phyloP scores from a whole-genome alignment of 2,329 filamentous ascomycete species.

The Colletotrichum lupini region DNA sequence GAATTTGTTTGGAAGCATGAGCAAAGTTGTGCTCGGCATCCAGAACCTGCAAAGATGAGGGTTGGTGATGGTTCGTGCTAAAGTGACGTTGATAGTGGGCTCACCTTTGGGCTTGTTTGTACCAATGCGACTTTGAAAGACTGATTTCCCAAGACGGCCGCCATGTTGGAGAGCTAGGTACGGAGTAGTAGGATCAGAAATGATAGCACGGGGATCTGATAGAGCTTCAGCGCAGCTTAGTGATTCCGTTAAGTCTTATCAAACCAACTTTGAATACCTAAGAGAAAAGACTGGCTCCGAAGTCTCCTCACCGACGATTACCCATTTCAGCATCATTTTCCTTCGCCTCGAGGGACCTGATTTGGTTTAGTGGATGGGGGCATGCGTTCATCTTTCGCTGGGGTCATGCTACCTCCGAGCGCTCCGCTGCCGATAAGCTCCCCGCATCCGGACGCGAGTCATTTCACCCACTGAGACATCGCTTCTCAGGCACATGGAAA shows the following conservation, averaged over 20 bases:
- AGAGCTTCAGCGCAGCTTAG: not conserved
- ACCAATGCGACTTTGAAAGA: slow-evolving; percentile 26
- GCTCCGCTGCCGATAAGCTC: slow-evolving; percentile 7
- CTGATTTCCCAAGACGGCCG: not conserved
- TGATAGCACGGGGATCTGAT: not conserved
- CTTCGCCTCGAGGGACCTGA: not conserved
- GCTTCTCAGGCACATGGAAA: not conserved
- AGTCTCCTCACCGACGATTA: slow-evolving; percentile 1
- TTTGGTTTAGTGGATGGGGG: not conserved
- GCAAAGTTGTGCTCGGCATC: slow-evolving; percentile 23
- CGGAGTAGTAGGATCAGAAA: too few species aligned
- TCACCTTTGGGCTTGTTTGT: slow-evolving; percentile 25
- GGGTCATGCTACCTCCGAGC: not conserved
- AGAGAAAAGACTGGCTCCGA: not conserved
- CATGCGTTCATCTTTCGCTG: not conserved
- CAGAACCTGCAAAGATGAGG: not conserved
- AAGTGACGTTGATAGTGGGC: not conserved
- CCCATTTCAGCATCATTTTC: slow-evolving; percentile 7
- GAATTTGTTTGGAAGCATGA: slow-evolving; percentile 17
- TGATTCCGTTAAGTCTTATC: not conserved
- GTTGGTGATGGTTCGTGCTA: not conserved
- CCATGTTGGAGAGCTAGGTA: not conserved
- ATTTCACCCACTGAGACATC: not conserved
- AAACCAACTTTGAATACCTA: not conserved
- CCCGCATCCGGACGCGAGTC: slow-evolving; percentile 9